phyloP scores from a whole-genome alignment of 768 basidiomycete genomes.

The Rhizopogon vinicolor region DNA sequence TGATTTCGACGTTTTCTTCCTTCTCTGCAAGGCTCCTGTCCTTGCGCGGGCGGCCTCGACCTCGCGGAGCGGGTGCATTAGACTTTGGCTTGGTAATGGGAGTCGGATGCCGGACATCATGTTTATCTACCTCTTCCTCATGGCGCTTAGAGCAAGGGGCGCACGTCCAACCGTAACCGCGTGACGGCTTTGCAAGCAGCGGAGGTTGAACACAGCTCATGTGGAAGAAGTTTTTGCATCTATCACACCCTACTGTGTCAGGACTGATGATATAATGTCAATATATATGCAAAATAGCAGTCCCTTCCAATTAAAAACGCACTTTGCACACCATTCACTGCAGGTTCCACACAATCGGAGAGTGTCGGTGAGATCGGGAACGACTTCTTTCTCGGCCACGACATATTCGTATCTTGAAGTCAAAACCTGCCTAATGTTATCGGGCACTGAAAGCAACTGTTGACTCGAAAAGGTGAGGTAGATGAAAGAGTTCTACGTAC shows the following conservation, averaged over 20 bases:
- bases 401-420: conserved; percentile 89
- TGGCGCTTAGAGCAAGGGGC: conserved; percentile 86
- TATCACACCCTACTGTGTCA: conserved; percentile 85
- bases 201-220: conserved; percentile 94
- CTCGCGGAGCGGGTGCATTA: conserved; percentile 67
- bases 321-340: conserved; percentile 86
- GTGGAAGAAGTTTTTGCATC: conserved; percentile 92
- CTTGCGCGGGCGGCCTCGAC: conserved; percentile 74
- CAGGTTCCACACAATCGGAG: conserved; percentile 86
- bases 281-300: conserved; percentile 12
- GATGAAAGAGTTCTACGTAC: conserved; percentile 44
- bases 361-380: conserved; percentile 83
- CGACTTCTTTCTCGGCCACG: conserved; percentile 89
- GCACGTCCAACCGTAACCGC: conserved; percentile 98
- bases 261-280: conserved; percentile 40
- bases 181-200: conserved; percentile 82
- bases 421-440: conserved; percentile 73
- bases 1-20: conserved; percentile 73
- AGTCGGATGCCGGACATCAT: conserved; percentile 58
- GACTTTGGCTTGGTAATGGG: conserved; percentile 56
- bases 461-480: conserved; percentile 13
- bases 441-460: conserved; percentile 57
- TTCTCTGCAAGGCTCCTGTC: conserved; percentile 68
- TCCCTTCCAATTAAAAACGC: conserved; percentile 25
- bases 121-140: conserved; percentile 80